Conservation (phyloP, 129 eudicot species). For the Lonicera japonica region DNA sequence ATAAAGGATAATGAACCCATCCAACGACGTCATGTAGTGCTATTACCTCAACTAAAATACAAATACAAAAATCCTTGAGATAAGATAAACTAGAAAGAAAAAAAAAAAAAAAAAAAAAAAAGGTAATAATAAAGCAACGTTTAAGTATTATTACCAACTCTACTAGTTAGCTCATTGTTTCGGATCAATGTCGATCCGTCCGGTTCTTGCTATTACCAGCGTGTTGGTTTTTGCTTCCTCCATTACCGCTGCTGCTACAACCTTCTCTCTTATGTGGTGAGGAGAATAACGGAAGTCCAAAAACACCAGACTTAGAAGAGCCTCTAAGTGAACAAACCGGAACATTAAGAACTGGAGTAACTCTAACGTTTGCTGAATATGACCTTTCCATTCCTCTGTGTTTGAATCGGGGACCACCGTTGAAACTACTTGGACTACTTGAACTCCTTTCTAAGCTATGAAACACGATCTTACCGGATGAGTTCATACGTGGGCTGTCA, state of each 20-base stretch:
- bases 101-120: background rate
- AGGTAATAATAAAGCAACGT: background rate
- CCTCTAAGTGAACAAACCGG: slow-evolving; percentile 78
- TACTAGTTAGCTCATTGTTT: background rate
- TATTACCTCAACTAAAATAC: slow-evolving; percentile 4
- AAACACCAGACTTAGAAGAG: slow-evolving; percentile 64
- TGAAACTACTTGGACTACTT: slow-evolving; percentile 81
- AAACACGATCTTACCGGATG: slow-evolving; percentile 74
- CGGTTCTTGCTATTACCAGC: slow-evolving; percentile 23
- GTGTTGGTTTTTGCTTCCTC: slow-evolving; percentile 7
- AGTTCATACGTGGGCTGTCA: slow-evolving; percentile 85
- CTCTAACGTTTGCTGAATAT: slow-evolving; percentile 68
- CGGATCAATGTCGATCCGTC: slow-evolving; percentile 21
- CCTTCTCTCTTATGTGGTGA: slow-evolving; percentile 46
- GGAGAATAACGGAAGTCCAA: slow-evolving; percentile 59
- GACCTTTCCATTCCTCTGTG: slow-evolving; percentile 73
- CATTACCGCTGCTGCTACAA: slow-evolving; percentile 10
- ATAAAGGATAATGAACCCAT: background rate
- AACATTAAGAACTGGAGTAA: slow-evolving; percentile 81
- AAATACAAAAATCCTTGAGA: slow-evolving; percentile 7
- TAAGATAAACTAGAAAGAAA: background rate
- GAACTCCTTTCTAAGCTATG: slow-evolving; percentile 82
- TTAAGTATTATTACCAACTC: slow-evolving; percentile 12
- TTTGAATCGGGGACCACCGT: slow-evolving; percentile 58
- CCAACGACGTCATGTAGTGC: background rate